These are phyloP conservation scores for Termitomyces sp. DNA, from an alignment of 768 basidiomycete species.

Conservation along the genomic window DNA sequence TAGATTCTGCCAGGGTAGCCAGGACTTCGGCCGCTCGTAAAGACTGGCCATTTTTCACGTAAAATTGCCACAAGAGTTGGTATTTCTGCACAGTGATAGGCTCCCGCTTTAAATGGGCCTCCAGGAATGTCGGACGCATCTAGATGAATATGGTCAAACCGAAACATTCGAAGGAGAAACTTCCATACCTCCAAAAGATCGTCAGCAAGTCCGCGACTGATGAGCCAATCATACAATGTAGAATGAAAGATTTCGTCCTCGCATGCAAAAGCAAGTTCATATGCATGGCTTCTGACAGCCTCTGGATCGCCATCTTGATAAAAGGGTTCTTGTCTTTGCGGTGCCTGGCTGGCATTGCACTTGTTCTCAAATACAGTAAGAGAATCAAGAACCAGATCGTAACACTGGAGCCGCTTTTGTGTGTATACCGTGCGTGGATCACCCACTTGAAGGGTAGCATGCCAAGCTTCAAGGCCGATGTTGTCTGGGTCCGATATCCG, in stretches of 20 bases:
- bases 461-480: slow-evolving; percentile 74
- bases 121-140: slow-evolving; percentile 86
- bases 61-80: slow-evolving; percentile 95
- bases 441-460: slow-evolving; percentile 47
- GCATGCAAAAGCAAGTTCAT: slow-evolving; percentile 77
- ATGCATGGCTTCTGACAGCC: slow-evolving; percentile 76
- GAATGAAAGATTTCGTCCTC: slow-evolving; percentile 94
- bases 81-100: slow-evolving; percentile 77
- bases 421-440: slow-evolving; percentile 57
- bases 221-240: slow-evolving; percentile 91
- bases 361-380: slow-evolving; percentile 75
- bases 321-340: slow-evolving; percentile 15
- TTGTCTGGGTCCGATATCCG: slow-evolving; percentile 71
- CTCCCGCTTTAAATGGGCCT: slow-evolving; percentile 79
- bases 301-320: slow-evolving; percentile 50
- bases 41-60: slow-evolving; percentile 87
- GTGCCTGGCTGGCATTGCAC: slow-evolving; percentile 24
- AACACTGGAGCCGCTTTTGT: slow-evolving; percentile 66
- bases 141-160: slow-evolving; percentile 23
- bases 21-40: slow-evolving; percentile 87
- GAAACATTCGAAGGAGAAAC: neutral
- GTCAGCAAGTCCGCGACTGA: slow-evolving; percentile 73
- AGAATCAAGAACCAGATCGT: slow-evolving; percentile 80
- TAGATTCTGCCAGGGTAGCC: slow-evolving; percentile 76
- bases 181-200: slow-evolving; percentile 79